phyloP scores from a whole-genome alignment of 2,329 filamentous ascomycete genomes.

The Microsporum audouinii region DNA sequence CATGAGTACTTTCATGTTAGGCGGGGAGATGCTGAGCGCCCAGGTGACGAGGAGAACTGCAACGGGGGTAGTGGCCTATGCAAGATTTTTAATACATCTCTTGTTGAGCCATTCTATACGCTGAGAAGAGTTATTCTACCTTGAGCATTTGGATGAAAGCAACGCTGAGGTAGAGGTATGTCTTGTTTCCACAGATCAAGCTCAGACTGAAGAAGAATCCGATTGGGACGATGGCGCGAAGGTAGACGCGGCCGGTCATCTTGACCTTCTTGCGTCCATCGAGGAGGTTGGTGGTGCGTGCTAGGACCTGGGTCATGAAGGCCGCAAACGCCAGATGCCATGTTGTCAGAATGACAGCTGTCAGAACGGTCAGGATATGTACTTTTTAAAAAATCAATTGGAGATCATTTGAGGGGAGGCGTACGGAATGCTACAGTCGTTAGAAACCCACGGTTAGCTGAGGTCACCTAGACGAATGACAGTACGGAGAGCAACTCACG shows the following conservation, averaged over 20 bases:
- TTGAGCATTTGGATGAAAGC: slow-evolving; percentile 99
- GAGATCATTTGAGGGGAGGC: slow-evolving; percentile 15
- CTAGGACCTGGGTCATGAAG: slow-evolving; percentile 84
- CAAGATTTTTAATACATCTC: background rate
- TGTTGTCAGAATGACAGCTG: slow-evolving; percentile 64
- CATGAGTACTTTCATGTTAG: slow-evolving; percentile 73
- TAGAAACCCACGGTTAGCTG: slow-evolving; percentile 5
- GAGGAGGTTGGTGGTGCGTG: slow-evolving; percentile 76
- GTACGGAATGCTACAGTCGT: slow-evolving; percentile 36
- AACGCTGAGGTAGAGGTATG: slow-evolving; percentile 89
- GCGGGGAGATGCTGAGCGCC: slow-evolving; percentile 70
- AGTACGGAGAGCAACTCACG: slow-evolving; percentile 41
- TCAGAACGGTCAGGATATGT: slow-evolving; percentile 12
- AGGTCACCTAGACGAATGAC: background rate
- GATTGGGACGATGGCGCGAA: slow-evolving; percentile 88
- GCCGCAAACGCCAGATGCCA: slow-evolving; percentile 93
- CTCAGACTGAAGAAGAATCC: slow-evolving; percentile 92
- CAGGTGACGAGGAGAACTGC: slow-evolving; percentile 84
- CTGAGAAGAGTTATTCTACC: slow-evolving; percentile 43
- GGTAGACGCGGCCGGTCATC: slow-evolving; percentile 90
- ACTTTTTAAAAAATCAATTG: background rate
- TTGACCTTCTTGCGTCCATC: slow-evolving; percentile 93
- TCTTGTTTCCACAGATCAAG: slow-evolving; percentile 91
- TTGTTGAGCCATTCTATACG: background rate
- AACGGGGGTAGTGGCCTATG: slow-evolving; percentile 81